Percentiles rank a stretch among this genome's conserved stretches.
Evolutionary conservation across 768 basidiomycete genomes (phyloP).

Genomic region (Zangia roseola): DNA sequence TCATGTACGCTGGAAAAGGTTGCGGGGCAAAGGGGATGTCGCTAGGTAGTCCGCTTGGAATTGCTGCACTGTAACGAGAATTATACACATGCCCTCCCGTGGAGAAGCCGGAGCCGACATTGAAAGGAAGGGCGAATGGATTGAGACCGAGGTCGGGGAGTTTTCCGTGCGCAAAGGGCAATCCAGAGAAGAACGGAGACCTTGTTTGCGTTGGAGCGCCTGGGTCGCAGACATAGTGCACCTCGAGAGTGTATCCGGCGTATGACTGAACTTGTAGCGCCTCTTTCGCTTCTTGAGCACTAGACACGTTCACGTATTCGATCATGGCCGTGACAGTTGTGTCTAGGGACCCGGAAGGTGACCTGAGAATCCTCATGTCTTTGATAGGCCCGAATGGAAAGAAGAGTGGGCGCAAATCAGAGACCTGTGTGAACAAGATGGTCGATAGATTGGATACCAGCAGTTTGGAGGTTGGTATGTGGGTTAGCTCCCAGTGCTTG

Average conservation of each 20-base stretch:
- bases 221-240: constrained; percentile 34
- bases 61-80: constrained; percentile 1
- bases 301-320: constrained; percentile 53
- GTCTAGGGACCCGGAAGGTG: constrained; percentile 31
- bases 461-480: constrained; percentile 48
- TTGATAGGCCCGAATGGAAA: constrained; percentile 70
- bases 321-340: constrained; percentile 57
- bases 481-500: constrained; percentile 34
- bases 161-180: constrained; percentile 13
- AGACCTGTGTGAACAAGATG: constrained; percentile 61
- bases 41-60: constrained; percentile 18
- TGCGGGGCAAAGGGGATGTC: constrained; percentile 27
- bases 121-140: constrained; percentile 34
- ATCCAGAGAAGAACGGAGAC: constrained; percentile 10
- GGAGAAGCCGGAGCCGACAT: constrained; percentile 14
- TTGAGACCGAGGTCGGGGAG: constrained; percentile 27
- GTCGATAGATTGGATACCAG: constrained; percentile 66
- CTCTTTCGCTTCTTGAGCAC: constrained; percentile 66
- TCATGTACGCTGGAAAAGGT: constrained; percentile 16
- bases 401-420: constrained; percentile 71
- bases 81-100: constrained; percentile 5
- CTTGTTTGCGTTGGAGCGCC: constrained; percentile 3
- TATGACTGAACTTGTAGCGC: constrained; percentile 63
- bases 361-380: constrained; percentile 51
- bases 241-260: constrained; percentile 42